phyloP scores from a whole-genome alignment of 768 basidiomycete genomes.

The Pholiota microspora region DNA sequence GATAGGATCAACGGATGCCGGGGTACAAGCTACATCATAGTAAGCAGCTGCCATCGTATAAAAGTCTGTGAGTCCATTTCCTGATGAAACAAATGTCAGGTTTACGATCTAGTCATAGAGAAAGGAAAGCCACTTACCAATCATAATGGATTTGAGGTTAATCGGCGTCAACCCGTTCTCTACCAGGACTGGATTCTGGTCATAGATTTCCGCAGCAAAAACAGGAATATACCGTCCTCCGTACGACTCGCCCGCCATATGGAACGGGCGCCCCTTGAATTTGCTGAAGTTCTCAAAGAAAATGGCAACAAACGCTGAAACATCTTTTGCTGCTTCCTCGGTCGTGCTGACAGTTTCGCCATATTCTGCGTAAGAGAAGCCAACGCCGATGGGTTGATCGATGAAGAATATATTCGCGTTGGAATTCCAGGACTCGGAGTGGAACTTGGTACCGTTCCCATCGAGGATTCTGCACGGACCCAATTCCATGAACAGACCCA shows the following conservation, averaged over 20 bases:
- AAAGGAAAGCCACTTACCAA: constrained; percentile 41
- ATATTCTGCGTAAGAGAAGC: constrained; percentile 64
- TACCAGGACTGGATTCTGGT: constrained; percentile 59
- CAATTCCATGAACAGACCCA: constrained; percentile 69
- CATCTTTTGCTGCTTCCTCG: constrained; percentile 66
- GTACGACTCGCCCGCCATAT: constrained; percentile 77
- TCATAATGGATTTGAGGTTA: constrained; percentile 71
- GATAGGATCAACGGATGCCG: constrained; percentile 46
- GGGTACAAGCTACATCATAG: constrained; percentile 54
- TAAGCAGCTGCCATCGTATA: constrained; percentile 40
- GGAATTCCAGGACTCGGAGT: constrained; percentile 66
- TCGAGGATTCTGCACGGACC: constrained; percentile 70
- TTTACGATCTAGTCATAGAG: background rate
- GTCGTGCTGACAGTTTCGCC: constrained; percentile 62
- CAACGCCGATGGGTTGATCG: constrained; percentile 61
- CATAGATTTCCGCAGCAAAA: constrained; percentile 76
- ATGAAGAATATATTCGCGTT: constrained; percentile 65
- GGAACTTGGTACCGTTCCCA: constrained; percentile 47
- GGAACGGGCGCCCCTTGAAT: constrained; percentile 67
- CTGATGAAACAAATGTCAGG: constrained; percentile 23
- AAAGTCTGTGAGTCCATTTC: constrained; percentile 65
- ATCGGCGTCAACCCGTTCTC: constrained; percentile 52
- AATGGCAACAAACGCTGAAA: constrained; percentile 67
- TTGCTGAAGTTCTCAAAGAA: constrained; percentile 74
- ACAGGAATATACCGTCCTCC: constrained; percentile 71